Evolutionary conservation across 306 rosid genomes (phyloP).

Genomic region (Castanea crenata): DNA sequence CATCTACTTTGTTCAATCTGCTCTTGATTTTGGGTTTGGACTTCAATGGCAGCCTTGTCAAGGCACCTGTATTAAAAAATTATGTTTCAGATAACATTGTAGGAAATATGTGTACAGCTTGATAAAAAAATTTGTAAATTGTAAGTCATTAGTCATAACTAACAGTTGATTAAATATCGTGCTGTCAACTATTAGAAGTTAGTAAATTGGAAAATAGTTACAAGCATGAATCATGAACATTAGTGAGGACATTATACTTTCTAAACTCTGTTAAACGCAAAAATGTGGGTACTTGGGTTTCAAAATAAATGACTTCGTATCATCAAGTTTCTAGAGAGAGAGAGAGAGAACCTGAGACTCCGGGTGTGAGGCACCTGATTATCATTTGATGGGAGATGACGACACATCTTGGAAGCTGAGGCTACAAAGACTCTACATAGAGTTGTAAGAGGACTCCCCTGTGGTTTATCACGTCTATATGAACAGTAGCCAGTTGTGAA

Average conservation of each 20-base stretch:
- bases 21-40: not conserved
- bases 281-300: no score
- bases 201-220: no score
- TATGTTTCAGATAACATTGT: not conserved
- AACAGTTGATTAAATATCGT: no score
- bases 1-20: constrained; percentile 8
- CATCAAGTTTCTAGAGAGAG: not conserved
- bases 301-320: not conserved
- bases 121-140: not conserved
- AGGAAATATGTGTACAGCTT: no score
- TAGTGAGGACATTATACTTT: no score
- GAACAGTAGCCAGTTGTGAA: constrained; percentile 23
- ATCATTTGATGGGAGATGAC: not conserved
- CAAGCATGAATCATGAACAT: no score
- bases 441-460: constrained; percentile 26
- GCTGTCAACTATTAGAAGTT: no score
- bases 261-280: no score
- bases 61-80: constrained; percentile 16
- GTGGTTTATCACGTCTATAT: not conserved
- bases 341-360: constrained; percentile 13
- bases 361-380: not conserved
- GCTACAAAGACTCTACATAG: constrained; percentile 20
- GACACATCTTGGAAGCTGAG: constrained; percentile 16
- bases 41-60: constrained; percentile 28
- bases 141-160: no score